Evolutionary conservation across 225 moss, liverwort and hornwort genomes (phyloP), one percentile per base, ranked within the genome.

Genomic region (Pseudoscleropodium purum): DNA sequence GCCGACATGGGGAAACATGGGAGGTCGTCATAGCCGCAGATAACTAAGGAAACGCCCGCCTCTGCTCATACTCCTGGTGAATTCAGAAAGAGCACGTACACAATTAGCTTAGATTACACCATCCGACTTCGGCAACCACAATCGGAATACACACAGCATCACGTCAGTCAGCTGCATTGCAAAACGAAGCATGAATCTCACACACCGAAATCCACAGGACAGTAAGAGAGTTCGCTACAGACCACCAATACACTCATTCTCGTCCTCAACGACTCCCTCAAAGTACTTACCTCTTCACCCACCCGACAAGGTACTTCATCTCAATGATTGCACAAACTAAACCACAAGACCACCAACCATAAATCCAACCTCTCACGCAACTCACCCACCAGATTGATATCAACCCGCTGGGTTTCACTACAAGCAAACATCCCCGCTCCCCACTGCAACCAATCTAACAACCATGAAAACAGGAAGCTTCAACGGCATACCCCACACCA

Each of bases 41-140:
- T 31, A 33, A 21, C 82, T 82, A 54, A 81, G 16, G 45, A 76
- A 43, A 37, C 39, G 6, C 87, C 68, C 26, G 21, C 82, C 76
- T n/a, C 86, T 47, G 90, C 92, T 92, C 81, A 85, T 59, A 67
- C 70, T 59, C 87, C 87, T 90, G 79, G 20, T 8, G 45, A 81
- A 88, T 15, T 52, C 68, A 36, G 66, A 27, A 82, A 82, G 27
- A 67, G 59, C 14, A 80, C 18, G 57, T 43, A 36, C 68, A 59
- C 15, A 87, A 80, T 34, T 21, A 87, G 68, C 87, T 51, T 29
- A 10, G 10, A 75, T n/a, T 33, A 34, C 36, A 61, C 16, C 19
- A 10, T 62, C 51, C 29, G 20, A 62, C 62, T 74, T 34, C 73
- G 26, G 13, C 45, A 85, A 73, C 33, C 49, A 18, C 24, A 62